Evolutionary conservation across 1,284 basidiomycete species (phyloP).

Genomic region (Tausonia pullulans): DNA sequence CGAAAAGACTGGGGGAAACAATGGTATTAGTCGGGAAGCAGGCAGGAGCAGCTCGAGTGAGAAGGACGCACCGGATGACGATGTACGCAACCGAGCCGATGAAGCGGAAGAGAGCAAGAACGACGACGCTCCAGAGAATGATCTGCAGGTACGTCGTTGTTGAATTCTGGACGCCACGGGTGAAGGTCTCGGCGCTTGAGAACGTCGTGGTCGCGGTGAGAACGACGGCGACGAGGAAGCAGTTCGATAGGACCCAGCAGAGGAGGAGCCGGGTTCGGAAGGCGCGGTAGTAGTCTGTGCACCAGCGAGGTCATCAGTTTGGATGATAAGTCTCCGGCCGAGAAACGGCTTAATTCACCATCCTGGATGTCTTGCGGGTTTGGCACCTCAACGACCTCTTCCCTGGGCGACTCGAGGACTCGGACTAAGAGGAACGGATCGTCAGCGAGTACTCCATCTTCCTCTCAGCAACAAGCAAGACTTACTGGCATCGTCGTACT

Average conservation of each 20-base stretch:
- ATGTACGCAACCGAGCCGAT: slow-evolving; percentile 10
- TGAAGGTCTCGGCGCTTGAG: not conserved
- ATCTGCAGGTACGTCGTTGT: slow-evolving; percentile 9
- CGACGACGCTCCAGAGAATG: slow-evolving; percentile 6
- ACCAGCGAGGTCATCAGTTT: too few relatives aligned
- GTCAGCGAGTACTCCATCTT: too few relatives aligned
- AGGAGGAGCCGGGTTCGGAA: slow-evolving; percentile 16
- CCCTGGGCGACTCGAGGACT: not conserved
- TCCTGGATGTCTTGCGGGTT: slow-evolving; percentile 12
- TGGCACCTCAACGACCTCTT: slow-evolving; percentile 1
- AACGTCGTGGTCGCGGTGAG: slow-evolving; percentile 14
- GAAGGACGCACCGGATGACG: slow-evolving; percentile 3
- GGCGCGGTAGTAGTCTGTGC: slow-evolving; percentile 14
- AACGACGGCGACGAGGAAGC: slow-evolving; percentile 17
- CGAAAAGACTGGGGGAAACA: too few relatives aligned
- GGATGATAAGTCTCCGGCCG: too few relatives aligned
- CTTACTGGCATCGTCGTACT: slow-evolving; percentile 15
- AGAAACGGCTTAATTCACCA: not conserved
- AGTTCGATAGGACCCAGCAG: slow-evolving; percentile 16
- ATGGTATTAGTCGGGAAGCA: too few relatives aligned
- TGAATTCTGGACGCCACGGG: slow-evolving; percentile 1
- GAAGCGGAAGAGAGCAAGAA: slow-evolving; percentile 13
- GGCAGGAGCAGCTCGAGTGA: too few relatives aligned
- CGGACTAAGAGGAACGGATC: not conserved
- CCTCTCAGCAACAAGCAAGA: not conserved